Base-by-base conservation (phyloP, 2,329 filamentous ascomycete species). In the Parafenestella ontariensis region DNA sequence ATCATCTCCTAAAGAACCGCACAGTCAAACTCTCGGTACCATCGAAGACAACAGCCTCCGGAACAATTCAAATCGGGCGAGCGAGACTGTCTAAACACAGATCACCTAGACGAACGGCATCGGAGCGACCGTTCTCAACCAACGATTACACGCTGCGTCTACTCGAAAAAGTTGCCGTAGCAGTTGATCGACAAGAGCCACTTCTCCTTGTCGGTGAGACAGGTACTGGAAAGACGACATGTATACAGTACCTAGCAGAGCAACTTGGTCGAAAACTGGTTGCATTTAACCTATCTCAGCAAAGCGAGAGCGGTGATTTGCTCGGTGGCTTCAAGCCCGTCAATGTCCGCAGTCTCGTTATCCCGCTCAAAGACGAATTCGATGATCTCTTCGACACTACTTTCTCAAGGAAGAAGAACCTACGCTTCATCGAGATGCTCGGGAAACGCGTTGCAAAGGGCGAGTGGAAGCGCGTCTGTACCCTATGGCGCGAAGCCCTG, bases 181-280 rank as follows among this genome's bases (percentile, higher is more conserved):
- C 92, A 1, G 86, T 97, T 5, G 87, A 89, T 58, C 85, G 92
- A 66, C 85, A 86, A n/a, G 95, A 99, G 69, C 92, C 96, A 3
- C 85, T 96, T 1, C 79, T 99, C 17, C 85, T 99, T 24, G 95
- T 99, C n/a, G 95, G 95, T 71, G 95, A 99, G 79, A 99, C 95
- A 7, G 95, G 95, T 80, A 97, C 96, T 46, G 95, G 95, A 67
- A 99, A 99, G 78, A 99, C 95, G 0, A 96, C 95, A 0, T 90
- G 95, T 23, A 89, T 99, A 13, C 95, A 99, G 74, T 92, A 97
- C 71, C 81, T 99, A 51, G 92, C 95, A 0, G 88, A 90, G 53
- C 85, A 89, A 3, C 83, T 97, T 24, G 91, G 93, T 1, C 90
- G 92, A 70, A 96, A 91, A 66, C 84, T 99, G 11, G 90, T 92